phyloP scores from a whole-genome alignment of 441 rosid species.

The Adansonia rubrostipa region DNA sequence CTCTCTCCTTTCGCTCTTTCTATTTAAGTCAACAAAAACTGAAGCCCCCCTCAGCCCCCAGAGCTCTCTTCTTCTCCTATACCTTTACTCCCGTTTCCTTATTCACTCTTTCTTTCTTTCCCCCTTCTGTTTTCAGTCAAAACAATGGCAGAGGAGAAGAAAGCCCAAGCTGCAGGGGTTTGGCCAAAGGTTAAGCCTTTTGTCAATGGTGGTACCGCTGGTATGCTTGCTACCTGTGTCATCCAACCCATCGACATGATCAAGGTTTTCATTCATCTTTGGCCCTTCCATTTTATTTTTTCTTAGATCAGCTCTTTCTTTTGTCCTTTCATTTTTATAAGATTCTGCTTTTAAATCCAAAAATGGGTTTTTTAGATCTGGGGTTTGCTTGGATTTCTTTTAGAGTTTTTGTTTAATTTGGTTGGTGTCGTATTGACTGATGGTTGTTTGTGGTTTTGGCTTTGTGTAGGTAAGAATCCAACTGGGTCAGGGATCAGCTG shows the following conservation, averaged over 20 bases:
- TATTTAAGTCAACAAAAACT: too few species aligned
- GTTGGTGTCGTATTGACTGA: constrained; percentile 10
- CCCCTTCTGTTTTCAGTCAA: too few species aligned
- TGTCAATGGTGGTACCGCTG: constrained; percentile 95
- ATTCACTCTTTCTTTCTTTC: too few species aligned
- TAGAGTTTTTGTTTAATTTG: constrained; percentile 29
- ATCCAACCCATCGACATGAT: constrained; percentile 97
- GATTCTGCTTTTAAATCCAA: too few species aligned
- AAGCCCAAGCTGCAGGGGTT: constrained; percentile 54
- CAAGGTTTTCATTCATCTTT: constrained; percentile 53
- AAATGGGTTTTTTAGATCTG: not conserved
- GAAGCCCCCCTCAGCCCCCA: too few species aligned
- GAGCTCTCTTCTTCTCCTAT: too few species aligned
- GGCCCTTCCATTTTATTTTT: not conserved
- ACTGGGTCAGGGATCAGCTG: constrained; percentile 98
- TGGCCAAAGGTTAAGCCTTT: constrained; percentile 91
- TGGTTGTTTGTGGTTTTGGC: constrained; percentile 14
- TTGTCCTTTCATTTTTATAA: not conserved
- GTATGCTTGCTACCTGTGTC: constrained; percentile 99
- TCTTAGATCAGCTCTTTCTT: constrained; percentile 15
- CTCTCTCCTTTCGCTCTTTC: too few species aligned
- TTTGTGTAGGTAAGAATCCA: constrained; percentile 91
- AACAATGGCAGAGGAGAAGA: constrained; percentile 60
- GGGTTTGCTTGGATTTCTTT: not conserved
- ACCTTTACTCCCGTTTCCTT: too few species aligned